A percentile compares a stretch with the other conserved stretches of the same genome.
phyloP scores from a whole-genome alignment of 495 filamentous ascomycete species.

The Thermochaetoides thermophila region DNA sequence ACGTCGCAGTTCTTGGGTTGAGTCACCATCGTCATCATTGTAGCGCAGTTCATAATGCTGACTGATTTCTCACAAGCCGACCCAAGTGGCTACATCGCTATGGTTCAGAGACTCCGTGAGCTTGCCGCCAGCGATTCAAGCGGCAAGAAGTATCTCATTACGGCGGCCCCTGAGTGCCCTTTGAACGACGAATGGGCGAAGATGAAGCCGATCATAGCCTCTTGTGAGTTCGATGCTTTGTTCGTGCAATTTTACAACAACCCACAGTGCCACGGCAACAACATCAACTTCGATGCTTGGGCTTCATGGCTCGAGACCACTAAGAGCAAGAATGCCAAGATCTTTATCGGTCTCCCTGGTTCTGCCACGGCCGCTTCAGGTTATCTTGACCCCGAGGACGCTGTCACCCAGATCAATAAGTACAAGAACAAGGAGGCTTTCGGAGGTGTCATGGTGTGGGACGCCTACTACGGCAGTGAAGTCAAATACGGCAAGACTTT shows the following conservation, averaged over 20 bases:
- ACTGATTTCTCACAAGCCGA: constrained; percentile 8
- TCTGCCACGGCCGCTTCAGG: constrained; percentile 22
- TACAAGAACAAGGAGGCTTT: constrained; percentile 22
- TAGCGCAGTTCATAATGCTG: too few relatives aligned
- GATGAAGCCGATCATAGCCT: constrained; percentile 38
- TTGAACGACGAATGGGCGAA: constrained; percentile 36
- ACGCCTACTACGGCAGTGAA: constrained; percentile 16
- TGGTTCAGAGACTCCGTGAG: constrained; percentile 40
- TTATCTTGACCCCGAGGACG: constrained; percentile 16
- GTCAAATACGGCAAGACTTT: constrained; percentile 13
- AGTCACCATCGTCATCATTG: constrained; percentile 2
- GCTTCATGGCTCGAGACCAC: constrained; percentile 38
- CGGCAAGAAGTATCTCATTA: constrained; percentile 36
- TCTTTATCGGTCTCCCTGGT: constrained; percentile 51
- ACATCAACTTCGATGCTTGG: constrained; percentile 49
- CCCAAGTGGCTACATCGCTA: constrained; percentile 18
- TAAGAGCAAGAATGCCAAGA: constrained; percentile 42
- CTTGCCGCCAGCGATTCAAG: constrained; percentile 23
- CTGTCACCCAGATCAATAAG: constrained; percentile 14
- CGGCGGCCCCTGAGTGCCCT: constrained; percentile 54
- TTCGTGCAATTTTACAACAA: constrained; percentile 68
- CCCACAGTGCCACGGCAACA: constrained; percentile 34
- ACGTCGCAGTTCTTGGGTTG: neutral
- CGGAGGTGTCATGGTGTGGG: constrained; percentile 30
- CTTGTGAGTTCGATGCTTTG: constrained; percentile 43